phyloP scores from a whole-genome alignment of 129 eudicot genomes.

The Helichrysum umbraculigerum region DNA sequence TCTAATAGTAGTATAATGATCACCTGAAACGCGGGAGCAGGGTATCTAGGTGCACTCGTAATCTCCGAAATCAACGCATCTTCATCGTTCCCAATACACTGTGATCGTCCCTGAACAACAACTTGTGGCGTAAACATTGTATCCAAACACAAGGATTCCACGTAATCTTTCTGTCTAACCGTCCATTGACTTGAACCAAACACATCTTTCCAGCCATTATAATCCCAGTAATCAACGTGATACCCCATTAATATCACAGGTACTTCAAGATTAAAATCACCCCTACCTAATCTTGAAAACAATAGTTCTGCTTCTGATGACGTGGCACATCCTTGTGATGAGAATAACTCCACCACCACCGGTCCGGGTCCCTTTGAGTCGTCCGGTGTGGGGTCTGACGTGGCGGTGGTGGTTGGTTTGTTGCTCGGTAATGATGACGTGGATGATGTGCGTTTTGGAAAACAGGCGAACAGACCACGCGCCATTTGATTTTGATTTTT shows the following conservation, averaged over 20 bases:
- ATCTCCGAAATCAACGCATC: conserved; percentile 52
- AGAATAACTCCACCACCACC: conserved; percentile 83
- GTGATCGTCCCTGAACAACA: conserved; percentile 72
- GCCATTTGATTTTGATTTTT: conserved; percentile 42
- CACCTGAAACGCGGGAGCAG: conserved; percentile 85
- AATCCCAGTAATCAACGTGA: conserved; percentile 95
- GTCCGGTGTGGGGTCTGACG: conserved; percentile 50
- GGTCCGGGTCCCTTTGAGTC: conserved; percentile 50
- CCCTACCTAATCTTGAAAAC: conserved; percentile 81
- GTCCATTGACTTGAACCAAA: conserved; percentile 87
- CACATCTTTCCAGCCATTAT: conserved; percentile 90
- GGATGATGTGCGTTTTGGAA: conserved; percentile 37
- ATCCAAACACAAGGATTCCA: conserved; percentile 78
- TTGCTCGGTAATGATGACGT: neutral
- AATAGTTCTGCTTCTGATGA: conserved; percentile 87
- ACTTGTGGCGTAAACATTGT: conserved; percentile 87
- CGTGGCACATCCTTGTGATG: conserved; percentile 88
- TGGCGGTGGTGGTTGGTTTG: conserved; percentile 25
- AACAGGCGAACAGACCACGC: conserved; percentile 63
- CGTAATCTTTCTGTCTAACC: conserved; percentile 80
- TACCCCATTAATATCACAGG: conserved; percentile 71
- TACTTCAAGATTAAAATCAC: conserved; percentile 61
- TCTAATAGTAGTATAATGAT: too few species aligned
- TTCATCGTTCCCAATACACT: conserved; percentile 64
- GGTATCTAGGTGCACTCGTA: conserved; percentile 48